Percentiles rank a stretch among this genome's conserved stretches.
These are phyloP conservation scores for Gastrolobium villosum DNA, from an alignment of 306 rosid species.

Conservation along the genomic window DNA sequence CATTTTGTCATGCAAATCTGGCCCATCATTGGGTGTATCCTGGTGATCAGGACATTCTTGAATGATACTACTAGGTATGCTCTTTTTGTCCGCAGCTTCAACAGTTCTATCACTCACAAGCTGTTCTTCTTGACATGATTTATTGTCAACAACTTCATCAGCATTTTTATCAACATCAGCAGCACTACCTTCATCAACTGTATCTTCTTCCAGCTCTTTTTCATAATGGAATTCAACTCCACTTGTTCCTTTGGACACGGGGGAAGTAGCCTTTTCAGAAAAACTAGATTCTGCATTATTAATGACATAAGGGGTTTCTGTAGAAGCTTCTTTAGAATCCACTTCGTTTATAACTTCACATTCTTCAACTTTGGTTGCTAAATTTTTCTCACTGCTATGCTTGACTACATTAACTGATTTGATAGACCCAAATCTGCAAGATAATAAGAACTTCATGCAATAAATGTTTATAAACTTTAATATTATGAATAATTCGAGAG, in stretches of 20 bases:
- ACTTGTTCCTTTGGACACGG: slow-evolving; percentile 33
- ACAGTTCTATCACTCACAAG: slow-evolving; percentile 40
- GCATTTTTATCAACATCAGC: slow-evolving; percentile 46
- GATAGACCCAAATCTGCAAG: slow-evolving; percentile 83
- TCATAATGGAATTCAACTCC: slow-evolving; percentile 37
- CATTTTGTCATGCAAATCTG: slow-evolving; percentile 42
- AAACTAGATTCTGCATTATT: slow-evolving; percentile 41
- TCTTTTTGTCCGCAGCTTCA: slow-evolving; percentile 33
- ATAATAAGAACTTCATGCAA: slow-evolving; percentile 38
- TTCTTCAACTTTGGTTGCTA: slow-evolving; percentile 46
- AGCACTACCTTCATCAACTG: slow-evolving; percentile 29
- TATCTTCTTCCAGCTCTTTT: slow-evolving; percentile 54
- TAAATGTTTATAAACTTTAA: slow-evolving; percentile 12
- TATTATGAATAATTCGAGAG: slow-evolving; percentile 36
- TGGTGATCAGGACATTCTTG: slow-evolving; percentile 48
- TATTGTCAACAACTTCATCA: slow-evolving; percentile 37
- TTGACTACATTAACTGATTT: slow-evolving; percentile 76
- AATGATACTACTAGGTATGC: slow-evolving; percentile 25
- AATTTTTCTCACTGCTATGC: slow-evolving; percentile 48
- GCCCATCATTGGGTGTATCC: slow-evolving; percentile 49
- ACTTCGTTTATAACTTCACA: slow-evolving; percentile 44
- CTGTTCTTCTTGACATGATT: slow-evolving; percentile 52
- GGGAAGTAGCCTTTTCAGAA: slow-evolving; percentile 39
- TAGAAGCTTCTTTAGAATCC: slow-evolving; percentile 47
- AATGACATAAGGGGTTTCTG: slow-evolving; percentile 12